Base-by-base conservation (phyloP, 2,329 filamentous ascomycete genomes). In the Dothideomycetes sp. region DNA sequence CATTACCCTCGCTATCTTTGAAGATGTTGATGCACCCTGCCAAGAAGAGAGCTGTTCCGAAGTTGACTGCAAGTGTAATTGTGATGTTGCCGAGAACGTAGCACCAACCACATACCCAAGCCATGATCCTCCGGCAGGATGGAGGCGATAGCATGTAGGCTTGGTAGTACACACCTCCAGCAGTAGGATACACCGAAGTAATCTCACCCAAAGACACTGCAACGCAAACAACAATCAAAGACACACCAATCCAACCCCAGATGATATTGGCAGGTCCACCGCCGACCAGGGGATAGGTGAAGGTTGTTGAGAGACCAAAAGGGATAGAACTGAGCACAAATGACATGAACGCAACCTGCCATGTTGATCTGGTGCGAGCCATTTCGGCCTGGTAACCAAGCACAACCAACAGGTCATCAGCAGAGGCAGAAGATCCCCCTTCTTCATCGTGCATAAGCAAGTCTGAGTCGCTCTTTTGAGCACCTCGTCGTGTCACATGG, bases 21-120 rank as follows among this genome's bases (percentile, higher is more conserved):
- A 73, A 76, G 40, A 75, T 65, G 49, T 75, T 73, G 53, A 75
- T 62, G 47, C 70, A 73, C 34, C 64, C 67, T 47, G 71, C 61
- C 37, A 74, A 56, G 57, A 75, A 73, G 12, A 69, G 58, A 3
- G 70, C 62, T n/a, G 70, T 72, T 53, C 81, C 83, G 51, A 86
- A 87, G 64, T 84, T 84, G 55, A 86, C 81, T n/a, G 81, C 74
- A n/a, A 86, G 67, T 0, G 82, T 86, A 49, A 88, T 88, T 48
- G 80, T 85, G 57, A 86, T 80, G 62, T 87, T 87, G 43, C 84
- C 84, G 37, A 85, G 77, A 14, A 84, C 73, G 55, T 83, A 87
- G 16, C 80, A 66, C 81, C 81, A 87, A 44, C 81, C 81, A 48
- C 77, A 81, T 36, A 83, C 74, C 75, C 79, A 86, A 22, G 77